phyloP scores from a whole-genome alignment of 257 asterid genomes.

The Knoxia roxburghii region DNA sequence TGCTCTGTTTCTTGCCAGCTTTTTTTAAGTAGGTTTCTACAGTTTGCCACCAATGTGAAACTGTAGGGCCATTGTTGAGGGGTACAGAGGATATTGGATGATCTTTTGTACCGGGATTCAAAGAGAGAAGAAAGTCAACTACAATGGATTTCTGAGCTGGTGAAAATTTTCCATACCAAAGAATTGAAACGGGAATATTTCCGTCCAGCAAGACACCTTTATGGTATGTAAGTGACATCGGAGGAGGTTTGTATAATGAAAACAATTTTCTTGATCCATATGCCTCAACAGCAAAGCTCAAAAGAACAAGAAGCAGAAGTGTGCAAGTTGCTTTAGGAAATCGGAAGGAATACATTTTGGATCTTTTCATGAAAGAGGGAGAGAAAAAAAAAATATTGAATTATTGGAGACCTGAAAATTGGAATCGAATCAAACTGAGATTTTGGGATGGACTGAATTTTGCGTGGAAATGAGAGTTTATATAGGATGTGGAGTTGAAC shows the following conservation, averaged over 20 bases:
- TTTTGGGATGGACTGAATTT: neutral
- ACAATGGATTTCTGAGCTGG: conserved; percentile 27
- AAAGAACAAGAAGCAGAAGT: conserved; percentile 16
- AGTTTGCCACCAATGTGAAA: conserved; percentile 31
- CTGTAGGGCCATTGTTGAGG: conserved; percentile 12
- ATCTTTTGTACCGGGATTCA: neutral
- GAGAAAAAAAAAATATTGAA: too few relatives aligned
- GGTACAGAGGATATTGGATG: neutral
- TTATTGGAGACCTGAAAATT: neutral
- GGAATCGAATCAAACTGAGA: neutral
- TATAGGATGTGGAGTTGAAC: neutral
- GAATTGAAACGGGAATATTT: conserved; percentile 12
- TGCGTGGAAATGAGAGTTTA: neutral
- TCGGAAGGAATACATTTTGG: conserved; percentile 12
- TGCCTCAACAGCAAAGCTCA: neutral
- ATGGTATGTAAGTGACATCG: conserved; percentile 25
- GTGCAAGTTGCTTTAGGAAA: neutral
- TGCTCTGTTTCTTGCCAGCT: conserved; percentile 19
- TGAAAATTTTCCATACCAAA: conserved; percentile 31
- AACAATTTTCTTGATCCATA: conserved; percentile 21
- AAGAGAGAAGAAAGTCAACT: conserved; percentile 23
- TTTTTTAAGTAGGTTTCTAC: conserved; percentile 19
- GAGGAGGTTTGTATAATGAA: conserved; percentile 24
- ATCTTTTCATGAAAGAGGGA: too few relatives aligned
- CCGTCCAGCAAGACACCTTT: conserved; percentile 22